Evolutionary conservation across 257 asterid species (phyloP).

Genomic region (Mentha longifolia): DNA sequence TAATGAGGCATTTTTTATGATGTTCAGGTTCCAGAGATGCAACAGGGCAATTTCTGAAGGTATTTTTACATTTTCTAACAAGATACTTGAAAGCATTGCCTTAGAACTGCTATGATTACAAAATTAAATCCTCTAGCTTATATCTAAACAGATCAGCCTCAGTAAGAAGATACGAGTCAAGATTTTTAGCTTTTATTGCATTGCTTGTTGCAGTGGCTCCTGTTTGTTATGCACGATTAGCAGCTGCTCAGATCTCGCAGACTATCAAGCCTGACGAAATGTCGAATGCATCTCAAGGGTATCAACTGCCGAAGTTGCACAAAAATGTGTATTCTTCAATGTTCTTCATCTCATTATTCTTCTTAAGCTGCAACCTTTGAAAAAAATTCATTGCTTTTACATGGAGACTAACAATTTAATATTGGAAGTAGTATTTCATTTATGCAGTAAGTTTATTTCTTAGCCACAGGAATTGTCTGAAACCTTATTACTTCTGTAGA

Average conservation of each 20-base stretch:
- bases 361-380: neutral
- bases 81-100: too few relatives aligned
- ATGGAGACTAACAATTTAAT: neutral
- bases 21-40: constrained; percentile 54
- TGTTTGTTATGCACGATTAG: constrained; percentile 52
- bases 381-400: neutral
- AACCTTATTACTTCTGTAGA: too few relatives aligned
- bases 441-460: too few relatives aligned
- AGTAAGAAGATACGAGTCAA: neutral
- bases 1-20: neutral
- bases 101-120: too few relatives aligned
- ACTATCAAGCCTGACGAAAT: constrained; percentile 33
- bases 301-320: constrained; percentile 49
- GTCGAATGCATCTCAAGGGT: constrained; percentile 12
- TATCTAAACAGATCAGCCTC: neutral
- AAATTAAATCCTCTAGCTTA: neutral
- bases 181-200: too few relatives aligned
- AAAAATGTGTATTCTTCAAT: constrained; percentile 44
- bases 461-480: too few relatives aligned
- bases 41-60: constrained; percentile 56
- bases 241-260: constrained; percentile 45
- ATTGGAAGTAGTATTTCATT: neutral
- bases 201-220: constrained; percentile 52
- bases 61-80: constrained; percentile 19
- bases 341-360: constrained; percentile 47